A percentile compares a stretch with the other conserved stretches of the same genome.
These are phyloP conservation scores for Corchorus capsularis DNA, from an alignment of 345 rosid genomes.

Conservation along the genomic window DNA sequence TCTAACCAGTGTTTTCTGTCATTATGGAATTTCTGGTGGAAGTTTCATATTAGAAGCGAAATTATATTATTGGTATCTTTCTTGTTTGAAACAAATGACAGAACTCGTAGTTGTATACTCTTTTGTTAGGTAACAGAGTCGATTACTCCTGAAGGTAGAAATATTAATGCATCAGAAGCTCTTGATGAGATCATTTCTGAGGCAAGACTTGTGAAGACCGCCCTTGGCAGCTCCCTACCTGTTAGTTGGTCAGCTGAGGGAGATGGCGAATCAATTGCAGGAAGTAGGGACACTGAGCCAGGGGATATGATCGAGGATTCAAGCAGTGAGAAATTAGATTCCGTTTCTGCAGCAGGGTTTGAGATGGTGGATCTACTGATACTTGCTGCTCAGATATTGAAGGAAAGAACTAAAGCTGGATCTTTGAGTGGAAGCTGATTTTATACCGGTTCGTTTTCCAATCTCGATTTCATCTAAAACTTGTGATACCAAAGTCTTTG, in stretches of 20 bases:
- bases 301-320: constrained; percentile 31
- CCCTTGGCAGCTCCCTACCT: constrained; percentile 84
- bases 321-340: constrained; percentile 55
- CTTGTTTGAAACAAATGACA: background rate
- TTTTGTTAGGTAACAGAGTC: constrained; percentile 63
- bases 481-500: background rate
- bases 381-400: constrained; percentile 68
- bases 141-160: constrained; percentile 34
- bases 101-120: background rate
- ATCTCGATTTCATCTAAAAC: background rate
- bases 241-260: constrained; percentile 88
- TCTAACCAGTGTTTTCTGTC: background rate
- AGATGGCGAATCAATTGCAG: constrained; percentile 46
- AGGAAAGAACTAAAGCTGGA: constrained; percentile 26
- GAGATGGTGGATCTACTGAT: constrained; percentile 97
- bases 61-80: background rate
- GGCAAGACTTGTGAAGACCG: constrained; percentile 84
- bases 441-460: background rate
- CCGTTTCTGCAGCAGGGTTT: constrained; percentile 85
- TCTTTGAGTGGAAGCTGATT: background rate
- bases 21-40: constrained; percentile 11
- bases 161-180: constrained; percentile 36
- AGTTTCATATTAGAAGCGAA: background rate
- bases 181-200: constrained; percentile 62
- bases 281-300: constrained; percentile 17